These are phyloP conservation scores for Geranium rotundifolium DNA, from an alignment of 345 rosid genomes.

Conservation along the genomic window DNA sequence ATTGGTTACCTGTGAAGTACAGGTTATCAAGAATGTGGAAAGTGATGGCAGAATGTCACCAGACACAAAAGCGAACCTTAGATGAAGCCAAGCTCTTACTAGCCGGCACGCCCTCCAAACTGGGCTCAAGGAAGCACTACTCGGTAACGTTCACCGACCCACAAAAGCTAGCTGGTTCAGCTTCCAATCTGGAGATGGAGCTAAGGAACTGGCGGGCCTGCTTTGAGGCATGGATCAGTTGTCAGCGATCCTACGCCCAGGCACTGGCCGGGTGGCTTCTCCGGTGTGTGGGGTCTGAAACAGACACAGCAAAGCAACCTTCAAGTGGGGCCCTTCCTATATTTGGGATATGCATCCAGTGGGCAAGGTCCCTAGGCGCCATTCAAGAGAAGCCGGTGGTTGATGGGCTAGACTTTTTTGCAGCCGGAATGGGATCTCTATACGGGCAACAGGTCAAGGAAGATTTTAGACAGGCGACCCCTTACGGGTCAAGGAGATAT, in stretches of 20 bases:
- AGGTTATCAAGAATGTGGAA: slow-evolving; percentile 89
- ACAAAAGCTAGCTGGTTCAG: slow-evolving; percentile 50
- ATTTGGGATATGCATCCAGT: slow-evolving; percentile 59
- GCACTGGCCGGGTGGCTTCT: slow-evolving; percentile 81
- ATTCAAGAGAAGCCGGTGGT: slow-evolving; percentile 53
- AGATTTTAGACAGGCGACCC: no score
- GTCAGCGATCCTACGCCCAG: slow-evolving; percentile 67
- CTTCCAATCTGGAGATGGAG: slow-evolving; percentile 65
- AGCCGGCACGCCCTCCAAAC: slow-evolving; percentile 62
- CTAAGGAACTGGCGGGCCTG: slow-evolving; percentile 79
- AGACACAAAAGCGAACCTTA: slow-evolving; percentile 60
- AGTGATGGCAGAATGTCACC: slow-evolving; percentile 89
- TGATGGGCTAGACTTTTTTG: slow-evolving; percentile 74
- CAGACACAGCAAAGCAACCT: slow-evolving; percentile 46
- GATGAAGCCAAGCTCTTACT: slow-evolving; percentile 83
- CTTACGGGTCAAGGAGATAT: slow-evolving; percentile 5
- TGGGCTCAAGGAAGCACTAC: slow-evolving; percentile 37
- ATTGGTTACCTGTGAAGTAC: slow-evolving; percentile 10
- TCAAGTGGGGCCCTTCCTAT: slow-evolving; percentile 49
- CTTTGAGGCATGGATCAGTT: slow-evolving; percentile 69
- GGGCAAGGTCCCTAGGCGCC: slow-evolving; percentile 69
- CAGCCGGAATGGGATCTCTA: slow-evolving; percentile 82
- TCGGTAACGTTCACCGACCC: slow-evolving; percentile 31
- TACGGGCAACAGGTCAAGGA: no score
- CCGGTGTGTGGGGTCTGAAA: slow-evolving; percentile 51